Evolutionary conservation across 2,329 filamentous ascomycete species (phyloP).

Genomic region (Scedosporium dehoogii): DNA sequence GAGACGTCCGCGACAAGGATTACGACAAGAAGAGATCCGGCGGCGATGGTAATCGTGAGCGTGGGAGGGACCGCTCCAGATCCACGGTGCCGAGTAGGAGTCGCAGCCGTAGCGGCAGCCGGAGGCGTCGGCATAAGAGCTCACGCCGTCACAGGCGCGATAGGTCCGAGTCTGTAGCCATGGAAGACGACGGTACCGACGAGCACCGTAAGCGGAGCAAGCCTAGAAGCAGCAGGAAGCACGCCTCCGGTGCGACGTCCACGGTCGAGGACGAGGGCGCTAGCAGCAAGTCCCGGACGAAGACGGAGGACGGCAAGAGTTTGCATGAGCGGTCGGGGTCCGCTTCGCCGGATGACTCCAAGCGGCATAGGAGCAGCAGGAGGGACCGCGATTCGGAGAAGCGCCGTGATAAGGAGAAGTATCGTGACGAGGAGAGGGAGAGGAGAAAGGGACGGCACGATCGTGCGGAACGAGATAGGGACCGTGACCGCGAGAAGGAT

Average conservation of each 20-base stretch:
- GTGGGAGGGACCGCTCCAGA: neutral
- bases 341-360: constrained; percentile 50
- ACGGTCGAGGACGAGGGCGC: constrained; percentile 26
- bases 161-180: constrained; percentile 39
- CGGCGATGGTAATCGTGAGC: constrained; percentile 3
- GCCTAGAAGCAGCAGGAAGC: constrained; percentile 32
- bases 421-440: constrained; percentile 30
- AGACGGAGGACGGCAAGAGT: constrained; percentile 28
- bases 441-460: constrained; percentile 14
- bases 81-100: neutral
- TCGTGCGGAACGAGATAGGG: constrained; percentile 2
- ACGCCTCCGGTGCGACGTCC: constrained; percentile 25
- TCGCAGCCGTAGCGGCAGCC: constrained; percentile 21
- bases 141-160: constrained; percentile 42
- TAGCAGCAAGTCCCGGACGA: constrained; percentile 21
- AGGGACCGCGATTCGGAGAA: constrained; percentile 42
- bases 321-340: constrained; percentile 50
- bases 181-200: constrained; percentile 37
- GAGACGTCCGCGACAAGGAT: constrained; percentile 4
- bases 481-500: constrained; percentile 8
- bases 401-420: constrained; percentile 28
- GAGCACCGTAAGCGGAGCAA: constrained; percentile 38
- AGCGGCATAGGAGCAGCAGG: constrained; percentile 48
- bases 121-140: constrained; percentile 34
- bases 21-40: neutral